Evolutionary conservation across 345 rosid species (phyloP).

Genomic region (Lagerstroemia speciosa): DNA sequence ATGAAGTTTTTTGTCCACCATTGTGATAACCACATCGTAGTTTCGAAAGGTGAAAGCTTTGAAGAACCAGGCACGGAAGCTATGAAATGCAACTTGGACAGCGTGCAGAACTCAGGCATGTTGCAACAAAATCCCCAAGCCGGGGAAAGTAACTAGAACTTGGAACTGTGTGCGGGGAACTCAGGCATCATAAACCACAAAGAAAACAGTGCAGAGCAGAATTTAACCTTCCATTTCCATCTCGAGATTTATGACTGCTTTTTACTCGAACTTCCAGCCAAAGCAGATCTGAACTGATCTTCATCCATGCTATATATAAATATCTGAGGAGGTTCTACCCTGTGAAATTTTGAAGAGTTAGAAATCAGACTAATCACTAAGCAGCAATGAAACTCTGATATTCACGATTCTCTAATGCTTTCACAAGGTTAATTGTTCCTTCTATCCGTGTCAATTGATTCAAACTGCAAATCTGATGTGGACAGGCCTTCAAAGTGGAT

Average conservation of each 20-base stretch:
- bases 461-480: not conserved
- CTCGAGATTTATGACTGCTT: not conserved
- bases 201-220: not conserved
- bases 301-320: constrained; percentile 30
- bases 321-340: constrained; percentile 55
- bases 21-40: not conserved
- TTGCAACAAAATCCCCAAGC: too few relatives aligned
- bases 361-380: not conserved
- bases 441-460: not conserved
- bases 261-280: constrained; percentile 10
- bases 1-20: not conserved
- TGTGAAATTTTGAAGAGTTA: constrained; percentile 18
- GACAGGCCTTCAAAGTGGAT: not conserved
- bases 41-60: not conserved
- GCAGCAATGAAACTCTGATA: not conserved
- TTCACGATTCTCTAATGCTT: not conserved
- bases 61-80: not conserved
- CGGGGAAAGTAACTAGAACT: too few relatives aligned
- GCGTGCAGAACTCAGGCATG: too few relatives aligned
- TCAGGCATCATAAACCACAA: not conserved
- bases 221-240: not conserved
- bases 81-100: too few relatives aligned
- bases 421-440: not conserved
- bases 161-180: too few relatives aligned
- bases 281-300: constrained; percentile 1